Conservation (phyloP, 257 asterid genomes). For the Forsythia viridissima region DNA sequence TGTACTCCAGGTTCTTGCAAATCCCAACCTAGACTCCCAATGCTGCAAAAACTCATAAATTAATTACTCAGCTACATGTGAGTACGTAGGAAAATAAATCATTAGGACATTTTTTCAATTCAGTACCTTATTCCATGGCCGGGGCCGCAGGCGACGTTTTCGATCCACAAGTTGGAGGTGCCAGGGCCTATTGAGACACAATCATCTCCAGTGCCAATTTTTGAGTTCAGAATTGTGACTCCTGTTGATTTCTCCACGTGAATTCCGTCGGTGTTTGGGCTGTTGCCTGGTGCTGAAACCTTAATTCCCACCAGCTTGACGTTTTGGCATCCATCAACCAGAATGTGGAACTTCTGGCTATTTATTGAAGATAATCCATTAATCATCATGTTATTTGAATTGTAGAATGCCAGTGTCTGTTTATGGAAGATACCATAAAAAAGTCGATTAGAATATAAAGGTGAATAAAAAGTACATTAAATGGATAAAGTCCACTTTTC, state of each 20-base stretch:
- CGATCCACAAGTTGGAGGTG: conserved; percentile 52
- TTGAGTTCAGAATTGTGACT: conserved; percentile 44
- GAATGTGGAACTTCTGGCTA: conserved; percentile 64
- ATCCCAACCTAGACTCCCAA: conserved; percentile 64
- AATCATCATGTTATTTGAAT: conserved; percentile 48
- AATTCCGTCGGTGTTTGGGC: conserved; percentile 73
- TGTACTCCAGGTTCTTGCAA: conserved; percentile 55
- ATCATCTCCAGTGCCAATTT: conserved; percentile 63
- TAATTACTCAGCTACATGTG: neutral
- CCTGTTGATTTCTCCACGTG: conserved; percentile 43
- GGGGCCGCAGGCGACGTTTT: conserved; percentile 60
- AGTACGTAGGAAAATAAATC: neutral
- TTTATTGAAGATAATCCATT: conserved; percentile 48
- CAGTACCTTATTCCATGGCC: conserved; percentile 71
- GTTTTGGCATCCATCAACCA: conserved; percentile 43
- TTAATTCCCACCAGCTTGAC: conserved; percentile 36
- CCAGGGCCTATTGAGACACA: conserved; percentile 73
- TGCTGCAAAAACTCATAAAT: conserved; percentile 30
- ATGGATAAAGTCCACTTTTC: too few species aligned
- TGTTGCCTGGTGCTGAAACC: conserved; percentile 50
- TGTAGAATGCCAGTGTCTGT: conserved; percentile 55
- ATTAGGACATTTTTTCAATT: too few species aligned
- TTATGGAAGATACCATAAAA: neutral
- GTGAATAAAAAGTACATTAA: too few species aligned
- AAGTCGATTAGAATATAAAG: too few species aligned